These are phyloP conservation scores for Neonectria neomacrospora DNA, from an alignment of 2,329 filamentous ascomycete species.

Conservation along the genomic window DNA sequence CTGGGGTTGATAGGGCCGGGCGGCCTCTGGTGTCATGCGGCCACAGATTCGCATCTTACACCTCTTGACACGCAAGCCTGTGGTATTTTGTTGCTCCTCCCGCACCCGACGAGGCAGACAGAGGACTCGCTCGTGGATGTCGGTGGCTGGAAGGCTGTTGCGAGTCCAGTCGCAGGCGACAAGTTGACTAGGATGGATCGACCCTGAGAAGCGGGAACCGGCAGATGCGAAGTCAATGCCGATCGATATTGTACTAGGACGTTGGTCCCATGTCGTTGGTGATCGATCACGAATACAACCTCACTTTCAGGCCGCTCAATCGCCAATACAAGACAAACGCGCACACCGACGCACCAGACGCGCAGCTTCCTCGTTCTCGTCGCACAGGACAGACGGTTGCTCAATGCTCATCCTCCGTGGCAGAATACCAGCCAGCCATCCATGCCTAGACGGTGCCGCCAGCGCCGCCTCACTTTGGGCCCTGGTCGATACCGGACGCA, in stretches of 20 bases:
- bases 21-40: neutral
- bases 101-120: neutral
- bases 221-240: neutral
- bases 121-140: neutral
- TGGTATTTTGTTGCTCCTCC: neutral
- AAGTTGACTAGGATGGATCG: neutral
- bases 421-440: constrained; percentile 28
- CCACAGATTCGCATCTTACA: neutral
- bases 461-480: constrained; percentile 34
- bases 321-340: neutral
- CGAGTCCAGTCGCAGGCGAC: neutral
- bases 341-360: neutral
- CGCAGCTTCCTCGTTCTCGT: neutral
- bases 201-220: neutral
- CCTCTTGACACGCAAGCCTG: neutral
- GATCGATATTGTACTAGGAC: neutral
- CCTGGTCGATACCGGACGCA: constrained; percentile 6
- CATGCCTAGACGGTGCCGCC: constrained; percentile 15
- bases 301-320: neutral
- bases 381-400: constrained; percentile 2
- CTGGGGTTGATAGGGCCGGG: neutral
- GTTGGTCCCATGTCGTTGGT: no score
- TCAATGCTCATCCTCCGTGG: constrained; percentile 25
- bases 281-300: neutral
- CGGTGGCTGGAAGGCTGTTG: neutral